These are phyloP conservation scores for Geotrichum cucujoidarum DNA, from an alignment of 1,139 yeast genomes.

Conservation along the genomic window DNA sequence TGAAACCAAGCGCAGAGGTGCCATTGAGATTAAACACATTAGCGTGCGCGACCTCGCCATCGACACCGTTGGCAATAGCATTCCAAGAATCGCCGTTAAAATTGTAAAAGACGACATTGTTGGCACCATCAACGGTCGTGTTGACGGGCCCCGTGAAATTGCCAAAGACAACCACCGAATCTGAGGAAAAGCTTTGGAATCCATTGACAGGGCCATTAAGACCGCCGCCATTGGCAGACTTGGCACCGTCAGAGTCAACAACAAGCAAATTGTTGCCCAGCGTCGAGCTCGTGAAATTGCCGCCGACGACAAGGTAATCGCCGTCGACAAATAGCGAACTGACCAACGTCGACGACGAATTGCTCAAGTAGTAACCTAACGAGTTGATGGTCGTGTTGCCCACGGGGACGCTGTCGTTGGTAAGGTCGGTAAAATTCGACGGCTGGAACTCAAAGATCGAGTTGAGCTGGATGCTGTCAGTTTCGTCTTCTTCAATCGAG, in stretches of 20 bases:
- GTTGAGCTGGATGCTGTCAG: slow-evolving; percentile 47
- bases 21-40: slow-evolving; percentile 28
- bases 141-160: slow-evolving; percentile 36
- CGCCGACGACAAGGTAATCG: slow-evolving; percentile 44
- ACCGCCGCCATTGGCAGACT: slow-evolving; percentile 27
- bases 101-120: slow-evolving; percentile 30
- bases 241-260: slow-evolving; percentile 31
- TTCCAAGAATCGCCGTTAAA: slow-evolving; percentile 26
- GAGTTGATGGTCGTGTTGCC: slow-evolving; percentile 66
- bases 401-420: slow-evolving; percentile 38
- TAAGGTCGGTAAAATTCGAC: slow-evolving; percentile 52
- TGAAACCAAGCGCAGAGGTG: slow-evolving; percentile 39
- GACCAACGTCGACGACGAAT: slow-evolving; percentile 11
- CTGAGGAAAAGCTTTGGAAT: slow-evolving; percentile 9
- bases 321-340: slow-evolving; percentile 12
- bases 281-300: slow-evolving; percentile 44
- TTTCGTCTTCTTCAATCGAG: slow-evolving; percentile 39
- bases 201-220: slow-evolving; percentile 38
- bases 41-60: slow-evolving; percentile 30
- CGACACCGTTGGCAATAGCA: slow-evolving; percentile 28
- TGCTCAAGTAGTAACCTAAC: slow-evolving; percentile 44
- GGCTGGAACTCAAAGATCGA: slow-evolving; percentile 80
- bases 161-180: slow-evolving; percentile 39
- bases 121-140: slow-evolving; percentile 14
- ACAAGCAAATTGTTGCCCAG: slow-evolving; percentile 29